Base-by-base conservation (phyloP, 148 eudicot species). In the Oxyria digyna region DNA sequence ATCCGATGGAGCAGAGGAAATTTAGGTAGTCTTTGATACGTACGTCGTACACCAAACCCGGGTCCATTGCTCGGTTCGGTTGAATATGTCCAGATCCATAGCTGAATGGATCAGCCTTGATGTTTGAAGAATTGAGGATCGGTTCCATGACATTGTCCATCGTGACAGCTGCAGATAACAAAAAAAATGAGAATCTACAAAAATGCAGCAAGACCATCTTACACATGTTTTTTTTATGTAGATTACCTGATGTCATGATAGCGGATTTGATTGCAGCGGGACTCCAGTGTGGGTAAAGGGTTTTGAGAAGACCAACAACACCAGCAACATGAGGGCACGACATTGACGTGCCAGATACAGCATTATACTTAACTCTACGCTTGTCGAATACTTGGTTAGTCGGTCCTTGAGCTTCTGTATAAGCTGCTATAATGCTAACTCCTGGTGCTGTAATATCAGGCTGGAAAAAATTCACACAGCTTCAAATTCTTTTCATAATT, bases 371-470 rank as follows among this genome's bases (percentile, higher is more conserved):
- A 31, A 93, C 87, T 45, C 91, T 79, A 1, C 98, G 87, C 63
- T 75, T 83, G 41, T 93, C 98, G 54, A 80, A 92, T 69, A 66
- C 73, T 77, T 84, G 82, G 68, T 87, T 77, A 69, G 98, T 92
- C 64, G 96, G 98, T 45, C 96, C 95, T 70, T 83, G 76, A 26
- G 91, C 91, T 80, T 78, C 87, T 2, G 87, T 86, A 35, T 84
- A 93, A 45, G 98, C 98, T 40, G 96, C 96, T 71, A 93, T 85
- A 32, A 89, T 73, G 74, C 91, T 89, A 13, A 93, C 98, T 49
- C 98, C 98, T 1, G 98, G 98, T 29, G 96, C 98, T 12, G 91
- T 89, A 45, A 92, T 79, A 79, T 92, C 98, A 40, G 98, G 98
- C 96, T 92, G 86, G 70, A 80, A 42, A 1, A 26, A 68, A 8